These are phyloP conservation scores for Saccharomycopsis oosterbeekiorum DNA, from an alignment of 805 yeast species.

Conservation along the genomic window DNA sequence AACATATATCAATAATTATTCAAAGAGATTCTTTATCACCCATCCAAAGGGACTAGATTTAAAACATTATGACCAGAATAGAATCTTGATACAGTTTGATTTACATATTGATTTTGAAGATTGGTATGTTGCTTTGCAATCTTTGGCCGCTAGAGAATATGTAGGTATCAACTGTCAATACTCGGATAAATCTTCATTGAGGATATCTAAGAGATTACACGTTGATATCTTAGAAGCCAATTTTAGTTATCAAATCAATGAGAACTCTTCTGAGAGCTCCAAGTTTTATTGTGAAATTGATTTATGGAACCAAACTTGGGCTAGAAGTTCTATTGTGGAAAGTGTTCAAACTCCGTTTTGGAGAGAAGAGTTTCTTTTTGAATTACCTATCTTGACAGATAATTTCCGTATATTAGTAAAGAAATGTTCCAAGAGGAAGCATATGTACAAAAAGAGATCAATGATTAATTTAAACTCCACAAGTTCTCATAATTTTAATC, in stretches of 20 bases:
- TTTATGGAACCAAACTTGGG: slow-evolving; percentile 70
- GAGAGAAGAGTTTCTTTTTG: slow-evolving; percentile 67
- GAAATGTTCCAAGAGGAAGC: slow-evolving; percentile 23
- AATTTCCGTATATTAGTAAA: slow-evolving; percentile 38
- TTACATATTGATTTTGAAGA: slow-evolving; percentile 63
- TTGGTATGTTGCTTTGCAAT: slow-evolving; percentile 61
- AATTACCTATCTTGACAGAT: slow-evolving; percentile 43
- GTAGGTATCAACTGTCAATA: slow-evolving; percentile 23
- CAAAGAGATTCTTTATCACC: slow-evolving; percentile 9
- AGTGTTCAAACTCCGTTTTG: slow-evolving; percentile 56
- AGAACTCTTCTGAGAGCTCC: not conserved
- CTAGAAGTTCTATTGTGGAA: slow-evolving; percentile 58
- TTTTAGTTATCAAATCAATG: slow-evolving; percentile 23
- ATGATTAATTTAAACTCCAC: not conserved
- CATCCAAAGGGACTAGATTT: slow-evolving; percentile 15
- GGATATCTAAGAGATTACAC: slow-evolving; percentile 43
- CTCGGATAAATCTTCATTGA: slow-evolving; percentile 29
- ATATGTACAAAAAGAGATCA: slow-evolving; percentile 38
- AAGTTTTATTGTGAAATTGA: slow-evolving; percentile 56
- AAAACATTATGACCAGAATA: slow-evolving; percentile 10
- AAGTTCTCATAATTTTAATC: not conserved
- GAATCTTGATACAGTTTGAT: slow-evolving; percentile 54
- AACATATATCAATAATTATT: slow-evolving; percentile 4
- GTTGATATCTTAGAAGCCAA: slow-evolving; percentile 60
- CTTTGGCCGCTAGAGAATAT: slow-evolving; percentile 52